Conservation (phyloP, 768 basidiomycete species). For the Sporobolomyces pararoseus region DNA sequence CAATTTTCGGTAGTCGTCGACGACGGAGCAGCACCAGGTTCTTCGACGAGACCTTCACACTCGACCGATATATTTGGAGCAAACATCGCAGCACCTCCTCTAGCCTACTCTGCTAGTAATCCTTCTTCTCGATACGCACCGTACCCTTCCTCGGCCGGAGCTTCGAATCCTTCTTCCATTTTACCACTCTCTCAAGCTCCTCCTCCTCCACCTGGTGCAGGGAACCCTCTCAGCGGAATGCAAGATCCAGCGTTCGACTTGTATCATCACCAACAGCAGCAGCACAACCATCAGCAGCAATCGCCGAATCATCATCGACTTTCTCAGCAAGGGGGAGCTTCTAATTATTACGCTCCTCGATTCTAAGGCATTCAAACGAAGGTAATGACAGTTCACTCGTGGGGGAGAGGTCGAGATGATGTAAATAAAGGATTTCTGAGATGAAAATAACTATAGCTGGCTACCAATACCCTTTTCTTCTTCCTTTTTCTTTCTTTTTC, state of each 20-base stretch:
- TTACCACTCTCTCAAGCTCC: constrained; percentile 22
- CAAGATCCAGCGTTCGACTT: not conserved
- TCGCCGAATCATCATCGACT: constrained; percentile 9
- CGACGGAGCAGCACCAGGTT: not conserved
- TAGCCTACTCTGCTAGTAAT: constrained; percentile 26
- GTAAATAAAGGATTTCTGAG: too few relatives aligned
- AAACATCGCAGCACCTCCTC: constrained; percentile 26
- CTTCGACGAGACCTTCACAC: not conserved
- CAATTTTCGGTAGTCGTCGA: constrained; percentile 44
- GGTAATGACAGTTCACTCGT: too few relatives aligned
- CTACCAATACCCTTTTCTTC: too few relatives aligned
- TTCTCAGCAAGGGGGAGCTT: not conserved
- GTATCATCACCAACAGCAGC: too few relatives aligned
- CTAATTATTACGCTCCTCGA: not conserved
- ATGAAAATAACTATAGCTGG: too few relatives aligned
- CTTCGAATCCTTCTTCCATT: not conserved
- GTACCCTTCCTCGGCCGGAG: not conserved
- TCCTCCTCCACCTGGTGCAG: constrained; percentile 19
- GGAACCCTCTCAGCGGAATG: not conserved
- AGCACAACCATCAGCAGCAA: constrained; percentile 1
- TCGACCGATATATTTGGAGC: constrained; percentile 22
- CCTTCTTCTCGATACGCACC: constrained; percentile 21
- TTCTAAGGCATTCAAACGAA: not conserved
- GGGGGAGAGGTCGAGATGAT: too few relatives aligned
- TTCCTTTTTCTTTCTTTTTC: too few relatives aligned